Evolutionary conservation across 192 early-diverging fungal genomes (phyloP), one percentile per base, ranked within the genome.

Genomic region (Podila epigama): DNA sequence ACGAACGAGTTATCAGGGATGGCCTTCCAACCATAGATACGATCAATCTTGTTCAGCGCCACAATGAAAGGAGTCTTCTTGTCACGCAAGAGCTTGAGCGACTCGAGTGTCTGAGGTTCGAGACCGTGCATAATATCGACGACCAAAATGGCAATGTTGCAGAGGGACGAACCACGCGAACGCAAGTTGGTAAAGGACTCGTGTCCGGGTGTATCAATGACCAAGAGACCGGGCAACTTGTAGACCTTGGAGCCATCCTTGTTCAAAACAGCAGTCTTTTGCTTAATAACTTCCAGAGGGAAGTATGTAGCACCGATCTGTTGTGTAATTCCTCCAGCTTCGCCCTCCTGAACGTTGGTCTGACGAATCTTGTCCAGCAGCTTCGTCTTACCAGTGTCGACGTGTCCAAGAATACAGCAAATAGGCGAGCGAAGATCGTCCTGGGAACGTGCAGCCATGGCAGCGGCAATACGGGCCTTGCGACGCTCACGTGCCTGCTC

Each of bases 261-360:
- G 71, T 84, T 89, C 53, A 99, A 81, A 42, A 89, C 84, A 1
- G 89, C 89, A 31, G 97, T 98, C 87, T 99, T 99, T 68, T 89
- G 84, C 79, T 88, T 87, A 68, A 99, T 96, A 31, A 95, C 94
- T 35, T 94, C 92, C 58, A 94, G 87, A n/a, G 97, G 98, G 90
- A 99, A 98, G 84, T 93, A 99, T 29, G 97, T 98, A 16, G 98
- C 98, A 82, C 98, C 98, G 65, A 99, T 99, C 78, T 99, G 98
- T 82, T 99, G 98, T 12, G 98, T 99, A 79, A 99, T 99, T 82
- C 98, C 98, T 71, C 98, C 98, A 35, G 98, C 98, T 89, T 99
- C 98, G 60, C 96, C 96, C 62, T 93, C 98, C 83, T 98, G 97
- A 18, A 99, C 98, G 84, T 97, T 97, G 31, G 98, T 99, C 80